These are phyloP conservation scores for carrot (Daucus carota) DNA, from an alignment of 129 eudicot species.

Conservation along the genomic window DH1_v3.0 NC_030384.2:18036501-18037000, in stretches of 20 bases:
- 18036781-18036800: constrained; percentile 52
- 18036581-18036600: neutral
- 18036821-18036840: constrained; percentile 54
- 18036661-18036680: neutral
- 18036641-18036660: neutral
- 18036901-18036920: constrained; percentile 63
- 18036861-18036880: constrained; percentile 62
- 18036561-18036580: neutral
- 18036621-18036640: constrained; percentile 1
- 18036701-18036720: constrained; percentile 14
- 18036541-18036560: neutral
- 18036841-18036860: constrained; percentile 62
- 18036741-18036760: constrained; percentile 86
- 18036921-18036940: constrained; percentile 20
- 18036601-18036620: neutral
- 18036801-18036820: constrained; percentile 64
- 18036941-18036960: too few species aligned
- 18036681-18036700: neutral
- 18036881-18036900: constrained; percentile 75
- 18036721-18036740: constrained; percentile 74
- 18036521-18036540: neutral
- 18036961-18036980: too few species aligned
- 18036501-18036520: too few species aligned
- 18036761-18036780: constrained; percentile 79
- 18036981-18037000: too few species aligned